Evolutionary conservation across 257 asterid genomes (phyloP).

Genomic region (Apocynum venetum): DNA sequence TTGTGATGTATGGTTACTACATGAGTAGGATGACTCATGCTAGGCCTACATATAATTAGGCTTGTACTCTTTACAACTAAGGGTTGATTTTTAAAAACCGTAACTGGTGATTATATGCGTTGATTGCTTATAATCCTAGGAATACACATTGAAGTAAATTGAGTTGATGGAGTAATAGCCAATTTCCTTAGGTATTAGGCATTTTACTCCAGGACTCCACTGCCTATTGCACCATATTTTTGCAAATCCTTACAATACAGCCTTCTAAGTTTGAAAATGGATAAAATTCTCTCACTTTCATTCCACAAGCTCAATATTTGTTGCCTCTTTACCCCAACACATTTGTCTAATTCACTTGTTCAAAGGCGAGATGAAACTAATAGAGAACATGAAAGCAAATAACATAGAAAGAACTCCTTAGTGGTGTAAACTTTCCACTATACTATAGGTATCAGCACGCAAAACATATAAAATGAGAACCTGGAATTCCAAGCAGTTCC

Average conservation of each 20-base stretch:
- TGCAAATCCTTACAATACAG: not conserved
- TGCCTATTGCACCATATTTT: not conserved
- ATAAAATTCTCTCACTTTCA: not conserved
- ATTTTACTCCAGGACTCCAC: not conserved
- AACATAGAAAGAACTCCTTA: not conserved
- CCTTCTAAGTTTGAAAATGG: not conserved
- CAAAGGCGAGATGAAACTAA: not conserved
- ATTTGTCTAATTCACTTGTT: not conserved
- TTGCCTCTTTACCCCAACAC: not conserved
- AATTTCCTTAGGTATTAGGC: not conserved
- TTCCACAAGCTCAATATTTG: not conserved
- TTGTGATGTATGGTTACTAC: not conserved
- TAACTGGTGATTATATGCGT: not conserved
- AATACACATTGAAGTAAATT: too few species aligned
- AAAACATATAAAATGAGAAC: constrained; percentile 23
- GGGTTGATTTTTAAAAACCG: not conserved
- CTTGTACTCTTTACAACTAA: not conserved
- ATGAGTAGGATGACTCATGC: not conserved
- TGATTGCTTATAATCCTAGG: not conserved
- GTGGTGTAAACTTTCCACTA: not conserved
- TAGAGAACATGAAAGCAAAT: not conserved
- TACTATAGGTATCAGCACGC: not conserved
- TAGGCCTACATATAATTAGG: not conserved
- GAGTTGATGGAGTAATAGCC: not conserved
- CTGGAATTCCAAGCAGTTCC: constrained; percentile 97